Conservation (phyloP, 2,329 filamentous ascomycete species). For the Botrytis porri region DNA sequence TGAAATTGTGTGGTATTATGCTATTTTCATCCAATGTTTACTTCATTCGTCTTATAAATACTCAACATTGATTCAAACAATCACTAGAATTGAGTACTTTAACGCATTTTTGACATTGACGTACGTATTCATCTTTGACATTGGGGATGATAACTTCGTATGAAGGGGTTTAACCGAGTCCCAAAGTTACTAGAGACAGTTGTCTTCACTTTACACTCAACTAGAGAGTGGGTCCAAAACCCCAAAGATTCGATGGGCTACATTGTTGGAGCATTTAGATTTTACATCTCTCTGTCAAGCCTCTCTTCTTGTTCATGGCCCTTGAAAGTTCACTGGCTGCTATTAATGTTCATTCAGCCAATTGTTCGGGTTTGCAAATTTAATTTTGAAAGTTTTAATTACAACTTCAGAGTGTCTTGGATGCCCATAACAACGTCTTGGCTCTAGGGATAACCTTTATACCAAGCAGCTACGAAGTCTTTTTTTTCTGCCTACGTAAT, state of each 20-base stretch:
- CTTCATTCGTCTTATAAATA: background rate
- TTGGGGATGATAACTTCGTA: background rate
- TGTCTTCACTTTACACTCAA: background rate
- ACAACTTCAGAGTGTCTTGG: background rate
- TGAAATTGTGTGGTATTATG: background rate
- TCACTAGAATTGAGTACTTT: background rate
- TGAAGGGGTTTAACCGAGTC: conserved; percentile 7
- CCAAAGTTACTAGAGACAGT: background rate
- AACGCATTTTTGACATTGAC: background rate
- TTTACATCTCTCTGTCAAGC: background rate
- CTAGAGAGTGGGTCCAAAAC: background rate
- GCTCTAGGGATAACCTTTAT: background rate
- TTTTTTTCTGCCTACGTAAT: background rate
- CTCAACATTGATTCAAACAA: background rate
- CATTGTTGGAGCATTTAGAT: no score
- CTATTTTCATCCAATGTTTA: background rate
- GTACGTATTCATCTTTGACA: background rate
- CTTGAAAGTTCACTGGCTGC: background rate
- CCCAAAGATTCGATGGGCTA: background rate
- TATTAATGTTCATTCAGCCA: background rate
- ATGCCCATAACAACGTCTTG: background rate
- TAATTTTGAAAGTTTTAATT: background rate
- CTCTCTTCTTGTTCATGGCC: background rate
- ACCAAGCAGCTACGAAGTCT: background rate
- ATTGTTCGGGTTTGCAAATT: background rate